These are phyloP conservation scores for Pascua sp. DNA, from an alignment of 1,284 basidiomycete species.

Conservation along the genomic window DNA sequence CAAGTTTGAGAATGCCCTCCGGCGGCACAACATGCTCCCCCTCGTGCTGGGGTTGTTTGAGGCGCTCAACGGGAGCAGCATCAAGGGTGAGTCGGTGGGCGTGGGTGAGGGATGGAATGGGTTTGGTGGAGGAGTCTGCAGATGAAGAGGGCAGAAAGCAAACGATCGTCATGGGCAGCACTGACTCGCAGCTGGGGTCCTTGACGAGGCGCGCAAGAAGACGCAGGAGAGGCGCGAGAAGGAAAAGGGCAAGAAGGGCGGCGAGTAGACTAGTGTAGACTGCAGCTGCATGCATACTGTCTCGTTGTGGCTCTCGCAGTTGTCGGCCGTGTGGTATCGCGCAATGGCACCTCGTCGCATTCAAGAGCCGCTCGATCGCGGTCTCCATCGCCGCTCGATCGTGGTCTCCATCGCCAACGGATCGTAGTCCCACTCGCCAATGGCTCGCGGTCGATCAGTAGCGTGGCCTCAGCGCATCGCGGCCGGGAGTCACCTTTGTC, in stretches of 20 bases:
- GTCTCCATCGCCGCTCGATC: too few species aligned
- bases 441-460: too few species aligned
- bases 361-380: too few species aligned
- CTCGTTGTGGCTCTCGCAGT: neutral
- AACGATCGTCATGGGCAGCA: neutral
- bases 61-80: slow-evolving; percentile 36
- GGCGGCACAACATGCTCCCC: slow-evolving; percentile 48
- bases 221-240: slow-evolving; percentile 38
- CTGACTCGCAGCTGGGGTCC: slow-evolving; percentile 8
- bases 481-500: too few species aligned
- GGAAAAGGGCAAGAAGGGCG: slow-evolving; percentile 35
- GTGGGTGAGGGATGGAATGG: too few species aligned
- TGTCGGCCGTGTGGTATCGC: too few species aligned
- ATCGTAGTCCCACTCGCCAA: too few species aligned
- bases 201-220: slow-evolving; percentile 27
- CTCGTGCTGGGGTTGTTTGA: slow-evolving; percentile 38
- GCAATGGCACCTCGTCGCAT: too few species aligned
- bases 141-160: too few species aligned
- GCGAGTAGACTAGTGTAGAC: slow-evolving; percentile 9
- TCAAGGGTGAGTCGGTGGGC: slow-evolving; percentile 26
- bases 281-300: neutral
- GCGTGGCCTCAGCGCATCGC: too few species aligned
- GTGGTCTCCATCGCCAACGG: too few species aligned
- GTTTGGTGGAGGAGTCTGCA: too few species aligned
- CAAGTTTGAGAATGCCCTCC: slow-evolving; percentile 58